Base-by-base conservation (phyloP, 805 yeast genomes). In the Ogataea sp. region DNA sequence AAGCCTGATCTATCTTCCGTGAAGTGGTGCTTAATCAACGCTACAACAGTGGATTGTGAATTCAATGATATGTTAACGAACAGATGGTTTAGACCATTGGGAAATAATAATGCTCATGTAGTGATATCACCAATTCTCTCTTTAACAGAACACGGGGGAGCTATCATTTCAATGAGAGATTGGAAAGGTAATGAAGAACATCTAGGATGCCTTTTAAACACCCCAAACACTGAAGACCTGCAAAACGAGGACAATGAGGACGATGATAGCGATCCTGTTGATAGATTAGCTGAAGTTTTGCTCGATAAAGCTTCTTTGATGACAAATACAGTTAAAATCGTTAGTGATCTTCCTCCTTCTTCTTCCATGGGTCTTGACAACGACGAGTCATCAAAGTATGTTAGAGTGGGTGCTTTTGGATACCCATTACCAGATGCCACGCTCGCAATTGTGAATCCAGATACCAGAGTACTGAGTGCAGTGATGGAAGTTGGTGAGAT, bases 361-460 rank as follows among this genome's bases (percentile, higher is more conserved):
- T 56, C 70, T 2, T 78, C 76, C 26, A 75, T 69, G 16, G 44
- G 62, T 47, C 47, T 63, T 49, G 52, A 61, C 46, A 44, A 50
- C 45, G 56, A 65, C 43, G 63, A 64, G 38, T 56, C 70, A 4
- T 61, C 72, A 13, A 73, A 71, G 36, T 72, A 67, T 38, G 62
- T 87, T 32, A 67, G 95, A 37, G 81, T 93, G 0, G 95, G 94
- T 15, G 83, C 96, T 0, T 93, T 90, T 68, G 98, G 98, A 0
- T 87, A 71, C 52, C 97, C 98, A 1, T 59, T 93, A 2, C 96
- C 97, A 0, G 96, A 90, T 62, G 90, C 97, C 0, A 85, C 95
- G 0, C 58, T 90, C 25, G 97, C 97, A 0, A 76, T 93, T 23
- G 97, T 93, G 0, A 88, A 94, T 55, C 97, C 97, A 0, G 97